Base-by-base conservation (phyloP, 176 grass and related monocot species). In the Lolium perenne region DNA sequence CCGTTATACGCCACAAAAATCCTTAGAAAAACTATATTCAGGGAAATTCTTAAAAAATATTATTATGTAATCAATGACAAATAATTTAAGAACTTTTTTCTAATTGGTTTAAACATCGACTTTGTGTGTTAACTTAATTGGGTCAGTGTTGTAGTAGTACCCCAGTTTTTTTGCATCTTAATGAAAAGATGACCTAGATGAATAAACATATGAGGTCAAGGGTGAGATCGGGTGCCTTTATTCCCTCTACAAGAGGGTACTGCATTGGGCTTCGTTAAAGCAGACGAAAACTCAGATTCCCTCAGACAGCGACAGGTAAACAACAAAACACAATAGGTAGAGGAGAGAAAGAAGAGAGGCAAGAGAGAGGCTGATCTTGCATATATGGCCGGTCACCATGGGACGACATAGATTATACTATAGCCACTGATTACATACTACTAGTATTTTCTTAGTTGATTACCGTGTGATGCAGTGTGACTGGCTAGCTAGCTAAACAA, bases 201-300 rank as follows among this genome's bases (percentile, higher is more conserved):
- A 76, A 26, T 26, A 82, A 90, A 90, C 71, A 86, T 12, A 84
- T 87, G 89, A 76, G 85, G 59, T 59, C 85, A 76, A 18, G 38
- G 38, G 7, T 76, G 81, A 87, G 82, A 60, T 40, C 76, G 20
- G 62, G 10, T 5, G 32, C 78, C 94, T 95, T 95, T 95, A 95
- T 93, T 95, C 94, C 87, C 81, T 83, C 91, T 61, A 81, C 82
- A 65, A 78, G 76, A 82, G 45, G 75, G 71, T 84, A 78, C 88
- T 91, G 88, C 95, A 88, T 94, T 81, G 92, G 86, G 87, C 18
- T 60, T 50, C 54, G 66, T 59, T 23, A 97, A 97, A 97, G 95
- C 86, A 89, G 86, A 94, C 83, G 74, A 88, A 88, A 97, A 92
- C 65, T 80, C 81, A 94, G 95, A 97, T 97, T 97, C 95, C 90